A percentile compares a stretch with the other conserved stretches of the same genome.
Evolutionary conservation across 2,329 filamentous ascomycete genomes (phyloP).

Genomic region (Aspergillus transmontanensis): DNA sequence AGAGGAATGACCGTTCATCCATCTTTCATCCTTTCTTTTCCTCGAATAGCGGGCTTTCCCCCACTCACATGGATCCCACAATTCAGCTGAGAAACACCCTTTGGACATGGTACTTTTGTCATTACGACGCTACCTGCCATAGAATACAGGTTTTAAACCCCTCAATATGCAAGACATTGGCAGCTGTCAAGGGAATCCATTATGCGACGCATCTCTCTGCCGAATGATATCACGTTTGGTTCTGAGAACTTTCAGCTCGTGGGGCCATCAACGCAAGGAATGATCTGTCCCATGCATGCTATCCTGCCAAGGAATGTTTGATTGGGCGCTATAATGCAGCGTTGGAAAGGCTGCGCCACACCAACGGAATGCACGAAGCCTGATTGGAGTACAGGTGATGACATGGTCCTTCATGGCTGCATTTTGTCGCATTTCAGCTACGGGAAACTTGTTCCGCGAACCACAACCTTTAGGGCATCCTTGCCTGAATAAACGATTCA

Average conservation of each 20-base stretch:
- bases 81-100: no score
- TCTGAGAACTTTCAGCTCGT: background rate
- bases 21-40: no score
- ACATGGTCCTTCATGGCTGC: background rate
- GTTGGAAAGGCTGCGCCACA: background rate
- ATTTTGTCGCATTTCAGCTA: background rate
- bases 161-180: background rate
- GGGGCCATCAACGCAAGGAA: background rate
- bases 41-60: background rate
- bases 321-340: background rate
- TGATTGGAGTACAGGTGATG: background rate
- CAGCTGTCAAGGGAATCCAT: background rate
- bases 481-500: background rate
- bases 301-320: background rate
- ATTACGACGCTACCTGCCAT: background rate
- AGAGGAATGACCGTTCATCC: no score
- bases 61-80: background rate
- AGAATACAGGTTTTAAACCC: background rate
- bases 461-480: background rate
- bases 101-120: background rate
- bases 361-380: background rate
- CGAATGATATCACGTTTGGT: background rate
- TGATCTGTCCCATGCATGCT: background rate
- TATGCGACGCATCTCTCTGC: background rate
- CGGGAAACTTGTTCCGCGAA: background rate